Evolutionary conservation across 768 basidiomycete species (phyloP).

Genomic region (Postia placenta): DNA sequence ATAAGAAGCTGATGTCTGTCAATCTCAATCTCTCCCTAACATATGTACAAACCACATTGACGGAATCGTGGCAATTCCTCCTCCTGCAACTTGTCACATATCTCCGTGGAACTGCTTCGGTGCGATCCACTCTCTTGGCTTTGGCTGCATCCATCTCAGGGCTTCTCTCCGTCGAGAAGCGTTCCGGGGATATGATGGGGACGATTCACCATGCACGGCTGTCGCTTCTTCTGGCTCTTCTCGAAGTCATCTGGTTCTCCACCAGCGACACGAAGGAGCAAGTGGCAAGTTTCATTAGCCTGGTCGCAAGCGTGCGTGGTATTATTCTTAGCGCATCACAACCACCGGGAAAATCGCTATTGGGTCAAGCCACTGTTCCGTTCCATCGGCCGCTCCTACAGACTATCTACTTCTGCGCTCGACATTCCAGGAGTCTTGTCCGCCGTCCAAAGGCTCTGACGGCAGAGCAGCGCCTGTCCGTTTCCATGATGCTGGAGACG

Average conservation of each 20-base stretch:
- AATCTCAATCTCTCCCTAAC: slow-evolving; percentile 86
- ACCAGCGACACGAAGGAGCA: slow-evolving; percentile 48
- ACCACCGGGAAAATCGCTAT: slow-evolving; percentile 66
- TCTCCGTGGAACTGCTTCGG: slow-evolving; percentile 51
- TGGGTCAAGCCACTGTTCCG: slow-evolving; percentile 52
- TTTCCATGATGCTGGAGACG: slow-evolving; percentile 56
- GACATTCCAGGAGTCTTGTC: slow-evolving; percentile 49
- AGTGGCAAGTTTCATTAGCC: slow-evolving; percentile 50
- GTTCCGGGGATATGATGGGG: slow-evolving; percentile 81
- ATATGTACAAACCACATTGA: slow-evolving; percentile 68
- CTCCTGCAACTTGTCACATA: slow-evolving; percentile 59
- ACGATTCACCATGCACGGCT: slow-evolving; percentile 74
- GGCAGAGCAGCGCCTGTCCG: slow-evolving; percentile 54
- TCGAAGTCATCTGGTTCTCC: slow-evolving; percentile 80
- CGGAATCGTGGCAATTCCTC: slow-evolving; percentile 74
- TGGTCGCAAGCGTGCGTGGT: slow-evolving; percentile 54
- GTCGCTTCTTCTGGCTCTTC: slow-evolving; percentile 62
- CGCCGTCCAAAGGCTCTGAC: slow-evolving; percentile 44
- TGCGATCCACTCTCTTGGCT: slow-evolving; percentile 49
- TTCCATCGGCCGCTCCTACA: slow-evolving; percentile 82
- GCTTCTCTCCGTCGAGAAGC: slow-evolving; percentile 58
- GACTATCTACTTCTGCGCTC: slow-evolving; percentile 71
- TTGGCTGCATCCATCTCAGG: slow-evolving; percentile 61
- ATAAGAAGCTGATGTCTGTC: slow-evolving; percentile 61
- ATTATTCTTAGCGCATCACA: slow-evolving; percentile 73